Evolutionary conservation across 2,329 filamentous ascomycete species (phyloP).

Genomic region (Albifimbria verrucaria): DNA sequence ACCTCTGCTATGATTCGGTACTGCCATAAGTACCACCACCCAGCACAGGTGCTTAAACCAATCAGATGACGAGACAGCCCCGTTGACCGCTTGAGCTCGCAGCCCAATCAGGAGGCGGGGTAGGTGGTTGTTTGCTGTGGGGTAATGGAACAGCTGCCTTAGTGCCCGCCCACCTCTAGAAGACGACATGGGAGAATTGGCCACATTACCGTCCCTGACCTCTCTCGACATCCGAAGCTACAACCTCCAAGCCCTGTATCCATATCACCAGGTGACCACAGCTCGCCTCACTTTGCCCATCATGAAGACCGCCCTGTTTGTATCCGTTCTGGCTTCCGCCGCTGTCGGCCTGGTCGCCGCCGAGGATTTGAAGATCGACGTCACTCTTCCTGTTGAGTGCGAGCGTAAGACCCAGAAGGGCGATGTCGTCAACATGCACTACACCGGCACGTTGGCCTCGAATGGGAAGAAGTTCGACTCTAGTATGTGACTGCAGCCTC

Average conservation of each 20-base stretch:
- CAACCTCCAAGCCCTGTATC: conserved; percentile 5
- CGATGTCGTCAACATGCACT: conserved; percentile 83
- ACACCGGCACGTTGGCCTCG: conserved; percentile 73
- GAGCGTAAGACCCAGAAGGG: conserved; percentile 72
- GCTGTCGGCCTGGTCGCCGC: conserved; percentile 49
- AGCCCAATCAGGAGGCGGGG: too few species aligned
- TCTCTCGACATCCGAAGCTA: conserved; percentile 10
- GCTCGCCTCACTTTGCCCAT: conserved; percentile 15
- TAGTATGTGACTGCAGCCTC: conserved; percentile 38
- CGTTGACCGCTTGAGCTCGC: too few species aligned
- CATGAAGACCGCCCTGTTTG: conserved; percentile 48
- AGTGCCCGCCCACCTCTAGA: not conserved
- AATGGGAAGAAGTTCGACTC: conserved; percentile 82
- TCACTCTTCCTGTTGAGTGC: conserved; percentile 72
- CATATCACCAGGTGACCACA: conserved; percentile 3
- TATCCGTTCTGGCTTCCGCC: conserved; percentile 50
- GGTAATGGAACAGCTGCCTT: not conserved
- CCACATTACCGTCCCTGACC: conserved; percentile 1
- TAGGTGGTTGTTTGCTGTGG: not conserved
- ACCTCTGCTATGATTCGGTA: too few species aligned
- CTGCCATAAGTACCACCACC: too few species aligned
- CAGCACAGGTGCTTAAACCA: too few species aligned
- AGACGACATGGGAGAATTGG: not conserved
- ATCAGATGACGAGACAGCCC: too few species aligned
- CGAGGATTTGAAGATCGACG: conserved; percentile 71